Evolutionary conservation across 2,329 filamentous ascomycete species (phyloP).

Genomic region (Chalaropsis thielavioides): DNA sequence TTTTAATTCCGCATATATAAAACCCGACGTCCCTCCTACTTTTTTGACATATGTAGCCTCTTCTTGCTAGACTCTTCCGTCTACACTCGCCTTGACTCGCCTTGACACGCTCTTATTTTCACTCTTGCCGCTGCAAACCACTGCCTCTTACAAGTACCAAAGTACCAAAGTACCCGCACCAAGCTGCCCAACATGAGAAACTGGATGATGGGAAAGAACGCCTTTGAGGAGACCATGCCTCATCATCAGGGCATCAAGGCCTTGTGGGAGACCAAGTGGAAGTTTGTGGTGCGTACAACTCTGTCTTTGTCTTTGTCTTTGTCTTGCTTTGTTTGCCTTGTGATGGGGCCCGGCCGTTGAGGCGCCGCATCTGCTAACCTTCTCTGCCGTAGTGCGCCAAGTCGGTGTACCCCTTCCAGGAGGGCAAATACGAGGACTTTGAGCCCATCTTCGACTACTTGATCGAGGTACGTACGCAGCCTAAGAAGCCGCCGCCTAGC

Average conservation of each 20-base stretch:
- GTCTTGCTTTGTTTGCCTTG: too few relatives aligned
- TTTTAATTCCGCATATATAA: not conserved
- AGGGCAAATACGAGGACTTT: conserved; percentile 53
- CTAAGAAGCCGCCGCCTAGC: not conserved
- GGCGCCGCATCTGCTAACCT: not conserved
- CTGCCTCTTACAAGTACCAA: too few relatives aligned
- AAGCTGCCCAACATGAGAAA: conserved; percentile 4
- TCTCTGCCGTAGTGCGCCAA: conserved; percentile 34
- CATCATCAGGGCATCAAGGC: conserved; percentile 46
- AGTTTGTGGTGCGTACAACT: conserved; percentile 39
- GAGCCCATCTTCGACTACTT: conserved; percentile 52
- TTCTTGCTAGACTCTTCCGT: too few relatives aligned
- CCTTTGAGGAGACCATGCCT: conserved; percentile 33
- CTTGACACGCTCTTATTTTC: not conserved
- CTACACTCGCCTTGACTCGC: too few relatives aligned
- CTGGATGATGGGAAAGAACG: conserved; percentile 32
- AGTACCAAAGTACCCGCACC: not conserved
- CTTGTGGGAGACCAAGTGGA: conserved; percentile 67
- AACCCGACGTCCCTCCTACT: not conserved
- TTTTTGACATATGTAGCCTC: too few relatives aligned
- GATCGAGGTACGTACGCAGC: conserved; percentile 32
- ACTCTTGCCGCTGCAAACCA: too few relatives aligned
- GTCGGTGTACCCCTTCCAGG: conserved; percentile 61
- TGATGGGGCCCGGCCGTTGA: too few relatives aligned
- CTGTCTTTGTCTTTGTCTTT: not conserved